A percentile compares a stretch with the other conserved stretches of the same genome.
Evolutionary conservation across 2,329 filamentous ascomycete genomes (phyloP).

Genomic region (Amphichorda felina): DNA sequence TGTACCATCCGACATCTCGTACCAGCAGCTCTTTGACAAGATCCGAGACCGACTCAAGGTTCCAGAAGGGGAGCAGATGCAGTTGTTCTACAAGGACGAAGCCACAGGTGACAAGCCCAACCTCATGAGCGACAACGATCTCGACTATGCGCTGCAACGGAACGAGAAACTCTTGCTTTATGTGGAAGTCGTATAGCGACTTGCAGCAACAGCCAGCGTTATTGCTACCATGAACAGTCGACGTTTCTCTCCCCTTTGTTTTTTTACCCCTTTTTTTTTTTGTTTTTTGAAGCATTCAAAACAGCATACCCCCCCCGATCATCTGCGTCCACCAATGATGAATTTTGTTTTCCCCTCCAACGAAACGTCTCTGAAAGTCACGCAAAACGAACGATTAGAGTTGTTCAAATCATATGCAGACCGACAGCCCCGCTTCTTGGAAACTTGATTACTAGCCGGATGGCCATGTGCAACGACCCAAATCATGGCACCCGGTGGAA

Average conservation of each 20-base stretch:
- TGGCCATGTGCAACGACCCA: background rate
- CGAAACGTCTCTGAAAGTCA: too few species aligned
- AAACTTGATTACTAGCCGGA: slow-evolving; percentile 2
- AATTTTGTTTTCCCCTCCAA: too few species aligned
- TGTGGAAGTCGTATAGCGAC: slow-evolving; percentile 40
- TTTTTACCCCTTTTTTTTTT: background rate
- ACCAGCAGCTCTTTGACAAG: slow-evolving; percentile 69
- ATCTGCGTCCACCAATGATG: too few species aligned
- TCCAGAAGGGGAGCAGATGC: slow-evolving; percentile 52
- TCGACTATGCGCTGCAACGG: slow-evolving; percentile 67
- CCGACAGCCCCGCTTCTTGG: background rate
- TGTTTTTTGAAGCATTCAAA: background rate
- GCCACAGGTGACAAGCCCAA: slow-evolving; percentile 61
- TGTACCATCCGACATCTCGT: slow-evolving; percentile 70
- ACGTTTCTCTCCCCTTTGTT: background rate
- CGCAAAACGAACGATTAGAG: too few species aligned
- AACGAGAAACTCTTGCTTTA: slow-evolving; percentile 82
- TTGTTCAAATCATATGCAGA: too few species aligned
- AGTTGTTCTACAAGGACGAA: slow-evolving; percentile 82
- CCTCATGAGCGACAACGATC: slow-evolving; percentile 67
- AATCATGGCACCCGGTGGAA: background rate
- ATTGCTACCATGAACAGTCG: background rate
- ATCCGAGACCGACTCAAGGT: slow-evolving; percentile 76
- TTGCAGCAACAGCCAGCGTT: background rate
- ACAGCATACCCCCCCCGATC: slow-evolving; percentile 1